Evolutionary conservation across 495 filamentous ascomycete species (phyloP).

Genomic region (Aspergillus taichungensis): DNA sequence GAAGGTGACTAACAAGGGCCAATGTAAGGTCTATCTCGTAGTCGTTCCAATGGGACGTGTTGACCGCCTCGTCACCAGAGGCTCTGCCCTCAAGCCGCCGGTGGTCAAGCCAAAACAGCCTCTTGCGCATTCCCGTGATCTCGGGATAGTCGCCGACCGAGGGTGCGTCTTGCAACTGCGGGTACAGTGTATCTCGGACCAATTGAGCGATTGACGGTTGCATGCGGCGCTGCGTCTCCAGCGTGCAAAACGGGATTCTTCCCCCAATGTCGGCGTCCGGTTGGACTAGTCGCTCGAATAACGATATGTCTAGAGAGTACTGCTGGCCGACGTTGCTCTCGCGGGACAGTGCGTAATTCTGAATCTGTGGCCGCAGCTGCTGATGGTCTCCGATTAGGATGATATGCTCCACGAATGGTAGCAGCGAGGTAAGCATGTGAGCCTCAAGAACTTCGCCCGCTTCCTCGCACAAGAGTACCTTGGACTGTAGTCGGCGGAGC

Average conservation of each 20-base stretch:
- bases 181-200: conserved; percentile 55
- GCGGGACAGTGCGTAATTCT: conserved; percentile 53
- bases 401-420: conserved; percentile 62
- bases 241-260: conserved; percentile 44
- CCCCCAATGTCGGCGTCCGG: conserved; percentile 8
- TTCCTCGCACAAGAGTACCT: conserved; percentile 70
- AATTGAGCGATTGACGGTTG: conserved; percentile 58
- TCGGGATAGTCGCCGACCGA: conserved; percentile 46
- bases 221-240: conserved; percentile 71
- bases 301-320: conserved; percentile 55
- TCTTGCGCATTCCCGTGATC: conserved; percentile 54
- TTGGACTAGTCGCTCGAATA: conserved; percentile 61
- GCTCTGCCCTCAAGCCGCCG: conserved; percentile 41
- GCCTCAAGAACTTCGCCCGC: conserved; percentile 70
- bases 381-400: conserved; percentile 74
- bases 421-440: conserved; percentile 56
- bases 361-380: conserved; percentile 62
- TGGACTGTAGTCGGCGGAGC: conserved; percentile 50
- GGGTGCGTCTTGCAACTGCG: conserved; percentile 48
- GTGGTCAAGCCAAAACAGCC: conserved; percentile 73
- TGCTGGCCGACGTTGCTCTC: conserved; percentile 45
- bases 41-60: conserved; percentile 56
- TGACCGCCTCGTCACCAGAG: conserved; percentile 28
- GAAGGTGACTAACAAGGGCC: conserved; percentile 60
- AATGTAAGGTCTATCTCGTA: conserved; percentile 60